Evolutionary conservation across 2,329 filamentous ascomycete species (phyloP).

Genomic region (Epichloe aotearoae): DNA sequence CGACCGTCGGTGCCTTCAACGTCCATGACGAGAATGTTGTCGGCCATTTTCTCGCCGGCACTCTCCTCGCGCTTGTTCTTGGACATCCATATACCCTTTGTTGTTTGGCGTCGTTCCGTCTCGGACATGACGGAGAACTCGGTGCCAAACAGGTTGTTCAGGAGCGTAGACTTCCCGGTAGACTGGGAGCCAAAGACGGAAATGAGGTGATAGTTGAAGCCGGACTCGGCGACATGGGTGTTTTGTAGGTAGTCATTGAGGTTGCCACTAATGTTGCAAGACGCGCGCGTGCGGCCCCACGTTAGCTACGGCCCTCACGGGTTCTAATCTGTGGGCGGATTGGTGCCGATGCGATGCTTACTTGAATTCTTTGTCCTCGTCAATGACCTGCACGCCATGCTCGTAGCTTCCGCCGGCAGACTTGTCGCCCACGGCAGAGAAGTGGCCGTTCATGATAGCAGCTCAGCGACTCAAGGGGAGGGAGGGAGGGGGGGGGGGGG

Average conservation of each 20-base stretch:
- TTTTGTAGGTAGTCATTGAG: slow-evolving; percentile 70
- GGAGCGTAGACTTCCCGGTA: slow-evolving; percentile 91
- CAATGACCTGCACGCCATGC: slow-evolving; percentile 93
- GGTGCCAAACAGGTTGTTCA: slow-evolving; percentile 92
- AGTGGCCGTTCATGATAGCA: slow-evolving; percentile 62
- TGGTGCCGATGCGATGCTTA: slow-evolving; percentile 30
- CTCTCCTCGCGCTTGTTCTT: slow-evolving; percentile 67
- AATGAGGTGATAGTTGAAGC: slow-evolving; percentile 98
- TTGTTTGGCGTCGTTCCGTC: slow-evolving; percentile 84
- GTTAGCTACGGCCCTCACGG: neutral
- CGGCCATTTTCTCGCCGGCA: slow-evolving; percentile 57
- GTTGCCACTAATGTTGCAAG: slow-evolving; percentile 41
- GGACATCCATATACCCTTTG: slow-evolving; percentile 99
- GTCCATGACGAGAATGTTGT: slow-evolving; percentile 98
- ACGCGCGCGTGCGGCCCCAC: slow-evolving; percentile 3
- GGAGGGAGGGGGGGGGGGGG: neutral
- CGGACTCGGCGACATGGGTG: slow-evolving; percentile 70
- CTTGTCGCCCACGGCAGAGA: slow-evolving; percentile 58
- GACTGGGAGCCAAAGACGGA: slow-evolving; percentile 98
- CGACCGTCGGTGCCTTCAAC: slow-evolving; percentile 95
- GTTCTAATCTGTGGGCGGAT: neutral
- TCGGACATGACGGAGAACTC: slow-evolving; percentile 98
- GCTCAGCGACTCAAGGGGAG: no score
- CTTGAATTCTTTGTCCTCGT: slow-evolving; percentile 91
- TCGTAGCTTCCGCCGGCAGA: slow-evolving; percentile 58